These are phyloP conservation scores for Calonectria pseudoturangicola DNA, from an alignment of 2,329 filamentous ascomycete genomes.

Conservation along the genomic window DNA sequence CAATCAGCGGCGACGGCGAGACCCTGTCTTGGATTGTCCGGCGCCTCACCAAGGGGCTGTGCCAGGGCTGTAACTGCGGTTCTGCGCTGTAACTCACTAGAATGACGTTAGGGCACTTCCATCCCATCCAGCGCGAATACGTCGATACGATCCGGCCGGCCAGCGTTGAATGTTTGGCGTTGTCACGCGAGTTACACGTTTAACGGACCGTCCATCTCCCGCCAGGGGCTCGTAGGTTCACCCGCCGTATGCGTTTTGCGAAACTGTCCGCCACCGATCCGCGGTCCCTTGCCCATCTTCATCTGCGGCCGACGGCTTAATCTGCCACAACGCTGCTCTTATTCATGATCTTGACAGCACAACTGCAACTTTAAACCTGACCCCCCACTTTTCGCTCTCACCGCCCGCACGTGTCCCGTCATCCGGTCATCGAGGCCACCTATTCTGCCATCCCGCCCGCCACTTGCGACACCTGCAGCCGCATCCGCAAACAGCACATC, in stretches of 20 bases:
- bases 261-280: constrained; percentile 23
- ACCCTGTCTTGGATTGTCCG: constrained; percentile 3
- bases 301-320: constrained; percentile 20
- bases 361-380: constrained; percentile 51
- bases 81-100: constrained; percentile 23
- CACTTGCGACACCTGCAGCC: constrained; percentile 36
- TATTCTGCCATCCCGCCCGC: constrained; percentile 38
- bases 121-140: neutral
- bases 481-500: constrained; percentile 57
- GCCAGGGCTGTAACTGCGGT: constrained; percentile 22
- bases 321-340: constrained; percentile 34
- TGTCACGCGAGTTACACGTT: constrained; percentile 18
- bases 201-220: neutral
- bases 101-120: constrained; percentile 9
- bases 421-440: constrained; percentile 43
- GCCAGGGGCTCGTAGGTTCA: neutral
- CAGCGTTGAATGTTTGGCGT: neutral
- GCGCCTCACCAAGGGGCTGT: constrained; percentile 11
- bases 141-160: neutral
- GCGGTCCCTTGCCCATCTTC: constrained; percentile 26
- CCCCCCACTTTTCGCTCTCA: constrained; percentile 51
- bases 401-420: constrained; percentile 40
- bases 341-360: constrained; percentile 36
- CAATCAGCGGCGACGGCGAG: constrained; percentile 9
- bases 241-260: constrained; percentile 5